Evolutionary conservation across 352 stramenopile species (phyloP), one percentile per base, ranked within the genome.

Genomic region (Globisporangium irregulare): DNA sequence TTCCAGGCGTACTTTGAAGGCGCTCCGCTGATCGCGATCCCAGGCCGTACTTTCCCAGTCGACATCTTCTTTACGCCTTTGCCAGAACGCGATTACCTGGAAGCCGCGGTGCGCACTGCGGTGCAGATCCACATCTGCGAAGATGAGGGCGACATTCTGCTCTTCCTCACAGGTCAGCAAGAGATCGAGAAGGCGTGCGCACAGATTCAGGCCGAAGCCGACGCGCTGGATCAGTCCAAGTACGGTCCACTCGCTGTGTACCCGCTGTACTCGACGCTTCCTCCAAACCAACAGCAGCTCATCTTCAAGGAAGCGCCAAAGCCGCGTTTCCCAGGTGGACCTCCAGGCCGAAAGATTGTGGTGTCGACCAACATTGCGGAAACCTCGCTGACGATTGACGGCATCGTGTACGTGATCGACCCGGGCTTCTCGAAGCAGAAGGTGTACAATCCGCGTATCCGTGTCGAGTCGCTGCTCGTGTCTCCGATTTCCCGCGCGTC

Each of bases 361-460:
- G 92, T 99, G 48, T 96, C 90, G 18, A 99, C 98, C 53, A 99
- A 99, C 81, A 98, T 99, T 74, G 98, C 98, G 27, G 98, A 99
- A 79, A 99, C 98, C 32, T 99, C 95, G 66, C 75, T 99, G n/a
- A 99, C 98, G 1, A 99, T 99, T 79, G 97, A 99, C 78, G 98
- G 97, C 25, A 99, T 99, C 68, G 97, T 99, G 20, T 99, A 99
- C 80, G 98, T 99, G 34, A 91, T 99, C 50, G 98, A 99, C 81
- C 96, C 97, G 25, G 98, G 98, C 57, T 99, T 99, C 74, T 98
- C 89, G 34, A 99, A 99, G 83, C 97, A 99, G 79, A 99, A 99
- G 82, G 95, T 99, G 24, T 99, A 99, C 86, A 99, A 99, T 83
- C 97, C 98, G 41, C 87, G 97, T 24, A 98, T 98, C 66, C 92